Evolutionary conservation across 1,284 basidiomycete genomes (phyloP).

Genomic region (Cryptococcus sp.): DNA sequence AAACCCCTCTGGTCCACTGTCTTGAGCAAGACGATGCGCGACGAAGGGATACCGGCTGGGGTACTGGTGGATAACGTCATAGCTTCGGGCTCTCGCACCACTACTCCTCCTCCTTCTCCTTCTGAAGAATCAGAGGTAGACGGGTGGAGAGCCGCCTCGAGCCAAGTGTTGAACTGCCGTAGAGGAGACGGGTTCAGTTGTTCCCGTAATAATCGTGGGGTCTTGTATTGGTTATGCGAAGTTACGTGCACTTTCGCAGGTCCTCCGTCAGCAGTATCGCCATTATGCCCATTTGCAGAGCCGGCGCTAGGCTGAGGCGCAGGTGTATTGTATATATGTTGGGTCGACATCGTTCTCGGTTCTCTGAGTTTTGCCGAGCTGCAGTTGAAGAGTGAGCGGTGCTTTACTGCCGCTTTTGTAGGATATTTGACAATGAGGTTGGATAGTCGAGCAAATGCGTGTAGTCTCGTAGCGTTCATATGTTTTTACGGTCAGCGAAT

Average conservation of each 20-base stretch:
- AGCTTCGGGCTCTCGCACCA: slow-evolving; percentile 79
- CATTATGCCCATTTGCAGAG: too few species aligned
- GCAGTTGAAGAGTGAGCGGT: too few species aligned
- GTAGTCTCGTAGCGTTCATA: too few species aligned
- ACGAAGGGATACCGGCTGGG: slow-evolving; percentile 71
- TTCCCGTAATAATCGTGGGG: slow-evolving; percentile 64
- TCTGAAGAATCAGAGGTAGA: slow-evolving; percentile 12
- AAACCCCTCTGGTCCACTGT: slow-evolving; percentile 82
- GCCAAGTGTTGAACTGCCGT: slow-evolving; percentile 81
- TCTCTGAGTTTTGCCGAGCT: too few species aligned
- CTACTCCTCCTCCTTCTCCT: slow-evolving; percentile 43
- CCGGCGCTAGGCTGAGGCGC: background rate
- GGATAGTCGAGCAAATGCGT: too few species aligned
- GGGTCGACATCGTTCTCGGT: slow-evolving; percentile 8
- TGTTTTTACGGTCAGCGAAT: too few species aligned
- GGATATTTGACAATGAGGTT: too few species aligned
- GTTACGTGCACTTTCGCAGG: slow-evolving; percentile 56
- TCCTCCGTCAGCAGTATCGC: background rate
- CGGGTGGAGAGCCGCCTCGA: slow-evolving; percentile 61
- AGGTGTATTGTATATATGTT: slow-evolving; percentile 17
- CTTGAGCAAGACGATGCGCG: slow-evolving; percentile 89
- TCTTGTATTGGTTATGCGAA: slow-evolving; percentile 73
- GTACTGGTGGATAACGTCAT: slow-evolving; percentile 83
- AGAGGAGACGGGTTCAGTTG: slow-evolving; percentile 68
- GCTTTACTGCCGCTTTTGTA: too few species aligned